Evolutionary conservation across 2,329 filamentous ascomycete species (phyloP).

Genomic region (Colletotrichum sp.): DNA sequence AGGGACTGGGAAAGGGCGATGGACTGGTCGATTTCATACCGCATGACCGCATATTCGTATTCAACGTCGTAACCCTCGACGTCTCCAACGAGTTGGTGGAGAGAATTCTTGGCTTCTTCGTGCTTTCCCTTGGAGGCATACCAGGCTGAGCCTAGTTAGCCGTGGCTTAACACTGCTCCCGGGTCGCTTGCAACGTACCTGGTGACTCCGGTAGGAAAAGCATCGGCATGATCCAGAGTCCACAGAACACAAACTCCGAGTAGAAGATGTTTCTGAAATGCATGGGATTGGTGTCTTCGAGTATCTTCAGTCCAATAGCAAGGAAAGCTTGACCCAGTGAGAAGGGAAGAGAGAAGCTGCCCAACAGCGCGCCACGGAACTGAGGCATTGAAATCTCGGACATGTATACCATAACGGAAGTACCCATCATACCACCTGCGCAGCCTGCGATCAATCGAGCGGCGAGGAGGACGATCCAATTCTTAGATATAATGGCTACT

Average conservation of each 20-base stretch:
- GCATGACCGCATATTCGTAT: background rate
- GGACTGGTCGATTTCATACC: background rate
- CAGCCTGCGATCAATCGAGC: background rate
- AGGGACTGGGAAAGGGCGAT: background rate
- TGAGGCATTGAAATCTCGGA: constrained; percentile 2
- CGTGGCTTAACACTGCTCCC: background rate
- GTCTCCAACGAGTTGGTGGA: background rate
- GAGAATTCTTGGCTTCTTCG: background rate
- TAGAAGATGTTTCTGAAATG: constrained; percentile 6
- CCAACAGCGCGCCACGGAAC: background rate
- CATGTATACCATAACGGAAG: constrained; percentile 6
- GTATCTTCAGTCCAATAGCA: background rate
- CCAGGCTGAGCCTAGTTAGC: background rate
- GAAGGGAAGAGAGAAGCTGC: background rate
- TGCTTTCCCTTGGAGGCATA: background rate
- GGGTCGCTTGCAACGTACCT: background rate
- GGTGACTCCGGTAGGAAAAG: background rate
- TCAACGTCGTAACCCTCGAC: background rate
- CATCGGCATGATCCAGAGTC: background rate
- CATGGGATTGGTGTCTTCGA: background rate
- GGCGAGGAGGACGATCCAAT: background rate
- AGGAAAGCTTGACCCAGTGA: background rate
- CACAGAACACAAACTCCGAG: constrained; percentile 6
- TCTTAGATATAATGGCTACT: background rate
- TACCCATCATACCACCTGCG: background rate